phyloP scores from a whole-genome alignment of 2,329 filamentous ascomycete species.

The Cordyceps farinosa region DNA sequence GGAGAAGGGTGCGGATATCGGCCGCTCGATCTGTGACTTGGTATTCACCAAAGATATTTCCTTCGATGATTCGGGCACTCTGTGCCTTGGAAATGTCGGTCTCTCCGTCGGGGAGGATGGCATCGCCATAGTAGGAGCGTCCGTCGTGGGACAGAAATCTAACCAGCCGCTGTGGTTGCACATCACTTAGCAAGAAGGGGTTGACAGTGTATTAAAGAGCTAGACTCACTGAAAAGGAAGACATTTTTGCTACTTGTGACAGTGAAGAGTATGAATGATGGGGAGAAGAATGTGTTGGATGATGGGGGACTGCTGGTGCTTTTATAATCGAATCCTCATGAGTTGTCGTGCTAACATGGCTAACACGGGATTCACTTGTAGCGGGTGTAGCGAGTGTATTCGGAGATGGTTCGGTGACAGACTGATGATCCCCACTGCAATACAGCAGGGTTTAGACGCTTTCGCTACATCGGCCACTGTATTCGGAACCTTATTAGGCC shows the following conservation, averaged over 20 bases:
- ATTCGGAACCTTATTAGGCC: neutral
- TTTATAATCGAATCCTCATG: neutral
- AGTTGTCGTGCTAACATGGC: neutral
- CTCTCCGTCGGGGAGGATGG: constrained; percentile 59
- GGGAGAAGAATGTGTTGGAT: neutral
- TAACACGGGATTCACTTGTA: neutral
- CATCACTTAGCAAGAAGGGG: constrained; percentile 10
- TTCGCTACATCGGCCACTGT: neutral
- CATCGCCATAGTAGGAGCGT: constrained; percentile 69
- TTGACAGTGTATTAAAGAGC: neutral
- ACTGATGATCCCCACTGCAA: neutral
- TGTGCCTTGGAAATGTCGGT: constrained; percentile 59
- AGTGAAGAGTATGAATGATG: neutral
- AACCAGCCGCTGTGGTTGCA: constrained; percentile 56
- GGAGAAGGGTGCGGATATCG: constrained; percentile 54
- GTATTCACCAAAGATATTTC: constrained; percentile 63
- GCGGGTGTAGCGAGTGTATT: neutral
- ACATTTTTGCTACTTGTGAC: constrained; percentile 10
- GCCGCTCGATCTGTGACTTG: constrained; percentile 60
- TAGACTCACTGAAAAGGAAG: constrained; percentile 17
- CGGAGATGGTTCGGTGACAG: constrained; percentile 7
- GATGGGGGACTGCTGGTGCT: neutral
- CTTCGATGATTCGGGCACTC: constrained; percentile 59
- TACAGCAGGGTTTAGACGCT: neutral
- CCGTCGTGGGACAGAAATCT: constrained; percentile 71